Conservation (phyloP, 164 flowering plant genomes). For the Piper betle region DNA sequence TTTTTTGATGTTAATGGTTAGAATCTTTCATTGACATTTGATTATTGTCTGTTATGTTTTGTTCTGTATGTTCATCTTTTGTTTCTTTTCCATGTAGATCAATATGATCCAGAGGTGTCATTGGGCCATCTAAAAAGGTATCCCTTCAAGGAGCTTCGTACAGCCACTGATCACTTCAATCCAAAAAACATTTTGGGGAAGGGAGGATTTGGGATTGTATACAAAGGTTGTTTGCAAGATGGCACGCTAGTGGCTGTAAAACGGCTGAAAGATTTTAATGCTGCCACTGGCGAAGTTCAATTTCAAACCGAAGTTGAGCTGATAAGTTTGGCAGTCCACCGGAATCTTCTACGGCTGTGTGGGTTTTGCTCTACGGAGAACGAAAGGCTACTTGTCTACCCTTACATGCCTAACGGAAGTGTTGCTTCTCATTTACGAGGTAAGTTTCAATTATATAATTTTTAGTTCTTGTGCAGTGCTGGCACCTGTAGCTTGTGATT, state of each 20-base stretch:
- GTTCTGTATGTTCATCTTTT: not conserved
- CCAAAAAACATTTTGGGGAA: constrained; percentile 61
- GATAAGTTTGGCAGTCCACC: constrained; percentile 79
- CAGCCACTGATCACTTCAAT: constrained; percentile 67
- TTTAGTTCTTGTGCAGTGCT: not conserved
- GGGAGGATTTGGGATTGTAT: constrained; percentile 80
- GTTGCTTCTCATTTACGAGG: constrained; percentile 67
- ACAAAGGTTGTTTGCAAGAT: constrained; percentile 62
- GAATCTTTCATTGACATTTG: constrained; percentile 5
- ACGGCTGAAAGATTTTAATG: constrained; percentile 63
- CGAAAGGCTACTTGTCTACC: constrained; percentile 69
- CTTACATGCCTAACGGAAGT: constrained; percentile 84
- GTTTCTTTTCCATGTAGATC: constrained; percentile 30
- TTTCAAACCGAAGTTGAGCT: constrained; percentile 84
- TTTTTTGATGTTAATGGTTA: constrained; percentile 91
- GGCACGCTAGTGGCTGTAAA: constrained; percentile 67
- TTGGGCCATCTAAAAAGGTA: constrained; percentile 68
- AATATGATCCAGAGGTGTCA: constrained; percentile 63
- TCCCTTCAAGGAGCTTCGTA: constrained; percentile 65
- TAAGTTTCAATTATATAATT: constrained; percentile 3
- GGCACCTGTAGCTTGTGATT: not conserved
- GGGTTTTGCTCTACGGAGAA: constrained; percentile 66
- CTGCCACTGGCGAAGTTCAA: constrained; percentile 64
- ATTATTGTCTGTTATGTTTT: not conserved
- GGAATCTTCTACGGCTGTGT: constrained; percentile 65